Evolutionary conservation across 2,329 filamentous ascomycete genomes (phyloP).

Genomic region (Knoxdaviesia proteae): DNA sequence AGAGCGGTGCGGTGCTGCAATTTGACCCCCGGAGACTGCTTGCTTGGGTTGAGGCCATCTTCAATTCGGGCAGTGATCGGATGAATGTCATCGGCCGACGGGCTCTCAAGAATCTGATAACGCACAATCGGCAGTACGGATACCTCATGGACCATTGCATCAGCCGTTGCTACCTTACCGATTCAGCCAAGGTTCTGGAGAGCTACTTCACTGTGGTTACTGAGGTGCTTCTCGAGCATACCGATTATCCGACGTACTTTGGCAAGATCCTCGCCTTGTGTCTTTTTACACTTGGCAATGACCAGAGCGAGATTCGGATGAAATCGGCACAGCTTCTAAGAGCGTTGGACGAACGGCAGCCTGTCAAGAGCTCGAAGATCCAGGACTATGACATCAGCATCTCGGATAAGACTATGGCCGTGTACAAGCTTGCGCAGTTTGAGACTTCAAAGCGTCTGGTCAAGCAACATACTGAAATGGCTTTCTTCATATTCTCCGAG

Average conservation of each 20-base stretch:
- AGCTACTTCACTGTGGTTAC: constrained; percentile 92
- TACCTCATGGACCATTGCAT: constrained; percentile 81
- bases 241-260: constrained; percentile 67
- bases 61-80: constrained; percentile 76
- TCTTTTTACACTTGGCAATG: constrained; percentile 80
- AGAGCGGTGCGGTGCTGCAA: constrained; percentile 68
- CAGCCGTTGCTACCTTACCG: constrained; percentile 70
- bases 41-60: constrained; percentile 87
- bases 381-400: constrained; percentile 98
- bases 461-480: constrained; percentile 70
- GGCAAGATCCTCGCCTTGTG: constrained; percentile 82
- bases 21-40: constrained; percentile 89
- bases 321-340: constrained; percentile 70
- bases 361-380: constrained; percentile 57
- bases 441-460: constrained; percentile 84
- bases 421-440: constrained; percentile 94
- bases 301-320: constrained; percentile 70
- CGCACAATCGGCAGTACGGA: constrained; percentile 73
- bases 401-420: constrained; percentile 92
- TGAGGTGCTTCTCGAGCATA: constrained; percentile 63
- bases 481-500: constrained; percentile 89
- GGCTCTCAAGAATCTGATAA: constrained; percentile 72
- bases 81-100: constrained; percentile 78
- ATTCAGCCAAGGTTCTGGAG: constrained; percentile 63
- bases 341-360: constrained; percentile 63